Conservation (phyloP, 257 asterid species). For the Petunia secreta region DNA sequence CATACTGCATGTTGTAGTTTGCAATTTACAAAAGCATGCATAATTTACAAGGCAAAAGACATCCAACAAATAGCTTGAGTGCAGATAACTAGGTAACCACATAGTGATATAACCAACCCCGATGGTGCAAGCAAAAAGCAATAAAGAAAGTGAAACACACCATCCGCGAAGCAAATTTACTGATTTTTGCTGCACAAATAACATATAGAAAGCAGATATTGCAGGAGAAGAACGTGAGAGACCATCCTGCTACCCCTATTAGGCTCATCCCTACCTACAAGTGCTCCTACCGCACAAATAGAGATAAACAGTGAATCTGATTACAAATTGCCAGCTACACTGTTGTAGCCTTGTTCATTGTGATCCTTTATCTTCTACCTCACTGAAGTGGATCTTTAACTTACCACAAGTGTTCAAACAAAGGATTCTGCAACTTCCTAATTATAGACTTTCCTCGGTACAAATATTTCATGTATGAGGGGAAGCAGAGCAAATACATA, state of each 20-base stretch:
- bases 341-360: background rate
- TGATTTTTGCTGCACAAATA: background rate
- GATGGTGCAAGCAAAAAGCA: background rate
- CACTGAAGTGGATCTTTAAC: background rate
- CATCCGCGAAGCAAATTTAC: background rate
- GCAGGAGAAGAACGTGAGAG: background rate
- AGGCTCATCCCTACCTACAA: slow-evolving; percentile 4
- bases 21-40: background rate
- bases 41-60: background rate
- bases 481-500: background rate
- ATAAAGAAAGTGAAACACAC: background rate
- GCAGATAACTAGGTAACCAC: background rate
- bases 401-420: background rate
- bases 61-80: background rate
- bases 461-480: background rate
- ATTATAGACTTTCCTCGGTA: background rate
- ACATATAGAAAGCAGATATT: background rate
- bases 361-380: background rate
- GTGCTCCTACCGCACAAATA: background rate
- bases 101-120: background rate
- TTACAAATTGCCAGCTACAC: background rate
- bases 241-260: background rate
- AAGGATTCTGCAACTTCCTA: too few species aligned
- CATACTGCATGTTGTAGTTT: background rate
- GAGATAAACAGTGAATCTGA: background rate